Evolutionary conservation across 495 filamentous ascomycete genomes (phyloP), one percentile per base, ranked within the genome.

Genomic region (Neurospora sp.): DNA sequence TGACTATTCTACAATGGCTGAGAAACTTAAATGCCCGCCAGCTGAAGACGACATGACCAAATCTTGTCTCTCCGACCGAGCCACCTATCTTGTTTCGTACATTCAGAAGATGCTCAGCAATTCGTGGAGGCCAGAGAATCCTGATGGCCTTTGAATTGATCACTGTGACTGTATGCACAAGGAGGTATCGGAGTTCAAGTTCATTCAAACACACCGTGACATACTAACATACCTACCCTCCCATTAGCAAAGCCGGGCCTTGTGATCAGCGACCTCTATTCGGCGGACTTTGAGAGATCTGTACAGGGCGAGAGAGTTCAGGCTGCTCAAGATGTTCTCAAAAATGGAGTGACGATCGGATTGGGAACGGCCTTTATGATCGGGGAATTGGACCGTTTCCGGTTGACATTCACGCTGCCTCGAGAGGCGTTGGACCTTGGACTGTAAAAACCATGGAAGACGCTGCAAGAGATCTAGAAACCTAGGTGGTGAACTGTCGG

Each of bases 371-470:
- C 77, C 14, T 84, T 86, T 70, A 81, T 75, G 14, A 82, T 85
- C 0, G 86, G 86, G 74, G 78, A 82, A 73, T 74, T 81, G 39
- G 87, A 86, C 0, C 88, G 82, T 81, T 89, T 88, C 73, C 76
- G 88, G 16, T 75, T 89, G 70, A 83, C 86, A 16, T 88, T 88
- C 70, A 80, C 82, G 4, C 81, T 83, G 59, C 70, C 74, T 18
- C 71, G 76, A 27, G 72, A 74, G 10, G 77, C 78, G 42, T 71
- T 88, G 68, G 74, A 71, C 39, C 74, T 81, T 70, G 85, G 84
- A 7, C 72, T 87, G 70, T 39, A 74, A 69, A 70, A 71, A 70
- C 39, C 72, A 68, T 14, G n/a, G 42, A 61, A 48, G 68, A 10
- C 59, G 14, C 18, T 75, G 69, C 40, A 69, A 11, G 70, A 72